Base-by-base conservation (phyloP, 2,329 filamentous ascomycete genomes). In the Didymella lethalis region DNA sequence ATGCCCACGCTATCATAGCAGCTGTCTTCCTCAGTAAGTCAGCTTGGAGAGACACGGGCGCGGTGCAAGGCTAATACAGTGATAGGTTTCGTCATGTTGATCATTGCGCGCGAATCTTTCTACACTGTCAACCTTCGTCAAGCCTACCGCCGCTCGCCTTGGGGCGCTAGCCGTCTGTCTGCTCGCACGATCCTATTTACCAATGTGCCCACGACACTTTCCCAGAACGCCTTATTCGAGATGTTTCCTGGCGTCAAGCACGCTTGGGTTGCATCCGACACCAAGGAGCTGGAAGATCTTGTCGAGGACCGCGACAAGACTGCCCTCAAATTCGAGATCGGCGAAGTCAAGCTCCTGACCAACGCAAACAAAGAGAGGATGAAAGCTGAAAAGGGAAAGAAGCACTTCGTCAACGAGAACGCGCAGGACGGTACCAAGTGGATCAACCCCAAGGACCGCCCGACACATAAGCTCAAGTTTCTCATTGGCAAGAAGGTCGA, bases 361-460 rank as follows among this genome's bases (percentile, higher is more conserved):
- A 72, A 73, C 31, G 77, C 91, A 58, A 94, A 94, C 77, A 82
- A 82, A 54, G 86, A 85, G 18, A 88, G 91, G 49, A 77, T 87
- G 59, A 93, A 92, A 80, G 83, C 84, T 1, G 73, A 85, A 57
- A 90, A 76, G 63, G 80, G 67, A 44, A 78, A 80, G 50, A 75
- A 79, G 58, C 80, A 82, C 48, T 79, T 80, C 31, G 67, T 80
- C 45, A 65, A 79, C 2, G 73, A 74, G 20, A 68, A 80, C 61
- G 69, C 82, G 5, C 78, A 68, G 26, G 73, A 81, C 31, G 81
- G 83, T 11, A 61, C 73, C 18, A 73, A 76, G 49, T 81, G 78
- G 75, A 57, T 77, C 32, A 73, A 76, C 48, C 71, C 76, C 34
- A 78, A 78, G 67, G 69, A 78, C 23, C 72, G 77, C 12, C 77